Evolutionary conservation across 2,329 filamentous ascomycete species (phyloP).

Genomic region (Pseudogymnoascus sp.): DNA sequence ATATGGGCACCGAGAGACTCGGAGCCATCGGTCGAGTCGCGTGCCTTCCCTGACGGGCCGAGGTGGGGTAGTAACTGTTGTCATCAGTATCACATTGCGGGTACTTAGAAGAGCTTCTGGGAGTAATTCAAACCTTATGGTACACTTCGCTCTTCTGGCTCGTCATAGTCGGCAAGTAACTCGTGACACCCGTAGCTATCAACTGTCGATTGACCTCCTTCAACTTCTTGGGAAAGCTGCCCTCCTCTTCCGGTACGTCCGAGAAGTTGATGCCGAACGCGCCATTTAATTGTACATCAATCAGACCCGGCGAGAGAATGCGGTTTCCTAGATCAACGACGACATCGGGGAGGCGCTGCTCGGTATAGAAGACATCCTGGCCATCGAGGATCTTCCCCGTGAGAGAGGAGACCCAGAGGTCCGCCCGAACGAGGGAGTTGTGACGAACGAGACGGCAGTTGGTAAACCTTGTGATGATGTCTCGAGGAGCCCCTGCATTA

Average conservation of each 20-base stretch:
- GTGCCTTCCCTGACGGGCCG: conserved; percentile 57
- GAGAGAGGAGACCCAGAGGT: conserved; percentile 80
- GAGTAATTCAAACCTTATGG: conserved; percentile 48
- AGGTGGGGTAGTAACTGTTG: conserved; percentile 63
- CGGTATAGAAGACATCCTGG: conserved; percentile 60
- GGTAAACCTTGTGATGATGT: conserved; percentile 75
- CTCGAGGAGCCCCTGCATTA: conserved; percentile 31
- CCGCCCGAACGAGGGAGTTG: conserved; percentile 59
- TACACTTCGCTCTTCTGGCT: conserved; percentile 78
- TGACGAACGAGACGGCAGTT: conserved; percentile 74
- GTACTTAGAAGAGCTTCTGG: background rate
- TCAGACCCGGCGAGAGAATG: conserved; percentile 77
- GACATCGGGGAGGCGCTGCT: conserved; percentile 61
- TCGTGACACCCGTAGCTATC: conserved; percentile 75
- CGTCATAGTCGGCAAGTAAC: conserved; percentile 78
- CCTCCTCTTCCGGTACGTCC: conserved; percentile 58
- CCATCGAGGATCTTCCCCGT: conserved; percentile 76
- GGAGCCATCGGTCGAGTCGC: conserved; percentile 61
- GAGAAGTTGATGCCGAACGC: conserved; percentile 93
- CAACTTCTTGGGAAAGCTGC: conserved; percentile 63
- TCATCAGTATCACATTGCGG: conserved; percentile 10
- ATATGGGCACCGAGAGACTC: conserved; percentile 87
- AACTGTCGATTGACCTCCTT: conserved; percentile 63
- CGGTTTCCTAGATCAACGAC: conserved; percentile 74
- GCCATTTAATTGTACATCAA: conserved; percentile 88